Percentiles rank a stretch among this genome's conserved stretches.
Conservation (phyloP, 768 basidiomycete species). For the Mycena vulgaris region DNA sequence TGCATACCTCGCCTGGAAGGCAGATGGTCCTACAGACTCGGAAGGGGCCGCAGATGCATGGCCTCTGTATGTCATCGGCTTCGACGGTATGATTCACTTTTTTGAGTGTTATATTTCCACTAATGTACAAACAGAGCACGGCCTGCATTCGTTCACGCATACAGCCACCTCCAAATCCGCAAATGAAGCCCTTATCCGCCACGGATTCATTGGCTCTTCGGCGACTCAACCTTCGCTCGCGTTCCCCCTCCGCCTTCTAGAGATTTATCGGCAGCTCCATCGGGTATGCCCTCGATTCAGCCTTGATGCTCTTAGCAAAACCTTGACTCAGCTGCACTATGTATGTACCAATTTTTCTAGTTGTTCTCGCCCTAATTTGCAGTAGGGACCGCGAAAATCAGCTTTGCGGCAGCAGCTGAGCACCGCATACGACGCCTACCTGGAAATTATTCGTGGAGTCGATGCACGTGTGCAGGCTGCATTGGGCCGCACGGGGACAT, state of each 20-base stretch:
- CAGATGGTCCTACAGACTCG: not conserved
- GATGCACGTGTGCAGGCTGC: not conserved
- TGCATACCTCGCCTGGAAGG: not conserved
- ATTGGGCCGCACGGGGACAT: not conserved
- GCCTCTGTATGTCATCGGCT: not conserved
- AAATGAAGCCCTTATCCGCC: not conserved
- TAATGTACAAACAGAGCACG: not conserved
- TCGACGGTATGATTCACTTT: not conserved
- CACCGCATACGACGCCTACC: slow-evolving; percentile 12
- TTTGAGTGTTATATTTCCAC: no score
- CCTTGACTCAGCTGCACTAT: slow-evolving; percentile 37
- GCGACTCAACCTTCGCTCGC: slow-evolving; percentile 16
- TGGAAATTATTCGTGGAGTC: not conserved
- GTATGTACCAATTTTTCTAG: not conserved
- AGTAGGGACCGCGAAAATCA: not conserved
- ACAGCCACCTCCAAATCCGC: no score
- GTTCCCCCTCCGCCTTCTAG: slow-evolving; percentile 36
- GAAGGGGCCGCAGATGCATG: not conserved
- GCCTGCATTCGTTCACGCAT: not conserved
- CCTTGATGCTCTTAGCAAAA: slow-evolving; percentile 37
- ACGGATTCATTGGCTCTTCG: not conserved
- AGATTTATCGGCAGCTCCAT: slow-evolving; percentile 44
- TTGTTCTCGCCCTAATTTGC: not conserved
- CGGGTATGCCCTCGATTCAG: slow-evolving; percentile 43
- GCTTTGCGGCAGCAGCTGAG: not conserved